Evolutionary conservation across 208 protist genomes (phyloP).

Genomic region (Leishmania lainsoni): DNA sequence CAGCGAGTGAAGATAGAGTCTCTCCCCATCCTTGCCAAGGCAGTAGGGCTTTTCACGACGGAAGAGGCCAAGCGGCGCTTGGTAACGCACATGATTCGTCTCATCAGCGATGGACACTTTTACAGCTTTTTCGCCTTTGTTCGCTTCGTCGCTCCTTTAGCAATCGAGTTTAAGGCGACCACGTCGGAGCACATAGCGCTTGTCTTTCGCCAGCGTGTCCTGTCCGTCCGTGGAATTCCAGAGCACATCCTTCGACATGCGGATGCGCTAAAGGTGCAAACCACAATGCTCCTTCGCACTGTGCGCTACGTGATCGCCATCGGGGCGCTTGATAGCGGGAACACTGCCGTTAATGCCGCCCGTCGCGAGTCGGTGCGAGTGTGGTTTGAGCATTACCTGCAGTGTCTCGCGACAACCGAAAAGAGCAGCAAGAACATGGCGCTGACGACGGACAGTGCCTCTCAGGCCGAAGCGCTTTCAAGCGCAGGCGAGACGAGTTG

Average conservation of each 20-base stretch:
- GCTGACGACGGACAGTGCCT: not conserved
- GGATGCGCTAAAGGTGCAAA: slow-evolving; percentile 12
- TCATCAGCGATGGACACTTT: not conserved
- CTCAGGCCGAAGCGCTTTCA: not conserved
- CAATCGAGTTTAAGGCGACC: slow-evolving; percentile 26
- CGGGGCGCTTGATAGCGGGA: not conserved
- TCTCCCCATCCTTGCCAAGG: not conserved
- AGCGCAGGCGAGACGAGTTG: not conserved
- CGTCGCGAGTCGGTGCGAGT: slow-evolving; percentile 8
- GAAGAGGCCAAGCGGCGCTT: not conserved
- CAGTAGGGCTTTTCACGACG: not conserved
- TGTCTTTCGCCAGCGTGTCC: slow-evolving; percentile 42
- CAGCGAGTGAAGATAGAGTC: not conserved
- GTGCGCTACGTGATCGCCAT: slow-evolving; percentile 24
- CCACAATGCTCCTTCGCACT: slow-evolving; percentile 12
- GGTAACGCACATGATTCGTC: slow-evolving; percentile 2
- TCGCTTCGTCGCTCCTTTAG: slow-evolving; percentile 35
- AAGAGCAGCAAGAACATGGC: not conserved
- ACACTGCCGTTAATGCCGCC: not conserved
- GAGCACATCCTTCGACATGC: not conserved
- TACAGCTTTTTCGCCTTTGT: slow-evolving; percentile 40
- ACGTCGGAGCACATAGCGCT: slow-evolving; percentile 30
- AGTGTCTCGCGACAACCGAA: not conserved
- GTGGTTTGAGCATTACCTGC: slow-evolving; percentile 34
- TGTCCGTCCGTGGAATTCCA: slow-evolving; percentile 18